Percentiles rank a stretch among this genome's conserved stretches.
These are phyloP conservation scores for Candida glaebosa DNA, from an alignment of 805 yeast genomes.

Conservation along the genomic window DNA sequence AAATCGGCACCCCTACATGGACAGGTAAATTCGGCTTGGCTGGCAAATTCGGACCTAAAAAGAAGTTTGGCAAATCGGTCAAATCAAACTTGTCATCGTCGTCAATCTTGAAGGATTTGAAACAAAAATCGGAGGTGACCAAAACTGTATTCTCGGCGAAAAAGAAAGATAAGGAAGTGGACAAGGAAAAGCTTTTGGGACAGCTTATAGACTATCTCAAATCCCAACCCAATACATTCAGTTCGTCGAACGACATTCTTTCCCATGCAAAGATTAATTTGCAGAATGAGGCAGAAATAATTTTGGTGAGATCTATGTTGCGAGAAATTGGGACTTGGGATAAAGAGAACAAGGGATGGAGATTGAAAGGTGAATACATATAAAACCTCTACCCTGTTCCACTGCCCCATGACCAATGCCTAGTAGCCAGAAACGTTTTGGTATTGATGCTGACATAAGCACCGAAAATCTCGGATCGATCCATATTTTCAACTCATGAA, in stretches of 20 bases:
- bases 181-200: conserved; percentile 23
- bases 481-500: background rate
- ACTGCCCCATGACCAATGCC: no score
- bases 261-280: conserved; percentile 24
- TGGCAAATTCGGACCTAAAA: conserved; percentile 48
- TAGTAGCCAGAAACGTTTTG: no score
- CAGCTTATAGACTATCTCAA: conserved; percentile 39
- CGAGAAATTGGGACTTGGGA: conserved; percentile 70
- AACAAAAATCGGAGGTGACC: conserved; percentile 36
- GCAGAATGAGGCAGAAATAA: conserved; percentile 47
- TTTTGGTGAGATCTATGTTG: conserved; percentile 64
- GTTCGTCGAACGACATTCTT: conserved; percentile 51
- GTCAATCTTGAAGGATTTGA: conserved; percentile 47
- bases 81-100: conserved; percentile 35
- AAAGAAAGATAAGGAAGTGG: conserved; percentile 21
- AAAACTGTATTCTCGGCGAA: conserved; percentile 14
- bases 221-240: conserved; percentile 32
- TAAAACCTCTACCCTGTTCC: no score
- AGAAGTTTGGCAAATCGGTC: conserved; percentile 4
- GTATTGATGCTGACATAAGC: background rate
- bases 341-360: conserved; percentile 58
- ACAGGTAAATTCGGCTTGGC: conserved; percentile 90
- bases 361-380: conserved; percentile 46
- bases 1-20: conserved; percentile 90
- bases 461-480: background rate